Evolutionary conservation across 1,139 yeast genomes (phyloP), one percentile per base, ranked within the genome.

Genomic region (Williopsis jadinii): DNA sequence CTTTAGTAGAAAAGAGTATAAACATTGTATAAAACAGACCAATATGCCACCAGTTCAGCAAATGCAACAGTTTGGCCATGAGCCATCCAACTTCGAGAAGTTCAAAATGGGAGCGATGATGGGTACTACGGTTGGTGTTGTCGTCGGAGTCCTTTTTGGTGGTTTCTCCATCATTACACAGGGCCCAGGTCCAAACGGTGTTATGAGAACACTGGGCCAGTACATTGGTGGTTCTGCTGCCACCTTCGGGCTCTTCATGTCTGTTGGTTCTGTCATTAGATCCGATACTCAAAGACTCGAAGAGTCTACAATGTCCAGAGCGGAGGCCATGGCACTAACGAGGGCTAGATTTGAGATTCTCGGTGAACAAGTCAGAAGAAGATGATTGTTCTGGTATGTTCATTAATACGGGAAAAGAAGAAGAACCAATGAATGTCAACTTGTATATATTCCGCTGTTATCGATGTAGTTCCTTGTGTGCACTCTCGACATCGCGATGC

Each of bases 161-260:
- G 95, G 96, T 27, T 81, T 86, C 58, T 84, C 97, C 46, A 84
- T 94, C 49, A 67, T 87, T 55, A 94, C 90, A 46, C 81, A 85
- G 52, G 99, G 99, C 12, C 90, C 96, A 13, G 99, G 98, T n/a
- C 97, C 98, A 41, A 85, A 87, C 58, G 99, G 99, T 43, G 87
- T 87, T 46, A 84, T 92, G 81, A 82, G 96, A 68, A 90, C 97
- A 8, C 70, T 94, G 58, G 98, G 98, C 41, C 95, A 90, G 66
- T 92, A 88, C 65, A 90, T 94, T 66, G 81, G 86, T 63, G 97
- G 97, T 41, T 87, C 97, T 6, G 97, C 95, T 11, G 97, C 95
- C 39, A 92, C 97, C 11, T 92, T 94, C 64, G 96, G 96, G 27
- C 75, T 90, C 58, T 88, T 92, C 62, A 90, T 92, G 97, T 84